A percentile compares a stretch with the other conserved stretches of the same genome.
These are phyloP conservation scores for Monosporozyma unispora DNA, from an alignment of 805 yeast genomes.

Conservation along the genomic window DNA sequence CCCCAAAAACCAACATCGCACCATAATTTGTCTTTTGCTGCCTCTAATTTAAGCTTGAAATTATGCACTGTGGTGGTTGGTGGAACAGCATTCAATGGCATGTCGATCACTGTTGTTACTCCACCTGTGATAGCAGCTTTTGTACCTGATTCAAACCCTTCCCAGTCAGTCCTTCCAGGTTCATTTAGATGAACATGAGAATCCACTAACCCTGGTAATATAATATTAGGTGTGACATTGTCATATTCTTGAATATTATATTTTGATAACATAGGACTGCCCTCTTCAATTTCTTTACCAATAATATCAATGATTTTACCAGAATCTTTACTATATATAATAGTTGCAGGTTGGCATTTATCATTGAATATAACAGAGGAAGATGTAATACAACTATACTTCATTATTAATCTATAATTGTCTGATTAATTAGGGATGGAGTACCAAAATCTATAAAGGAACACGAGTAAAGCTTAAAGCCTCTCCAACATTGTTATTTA, in stretches of 20 bases:
- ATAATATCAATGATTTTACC: conserved; percentile 55
- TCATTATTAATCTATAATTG: conserved; percentile 7
- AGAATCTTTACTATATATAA: conserved; percentile 46
- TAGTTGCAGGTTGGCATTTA: conserved; percentile 47
- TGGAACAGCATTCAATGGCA: conserved; percentile 94
- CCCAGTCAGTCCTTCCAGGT: conserved; percentile 99
- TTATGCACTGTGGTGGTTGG: conserved; percentile 84
- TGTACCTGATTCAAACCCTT: conserved; percentile 95
- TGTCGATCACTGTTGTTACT: conserved; percentile 89
- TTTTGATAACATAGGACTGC: conserved; percentile 24
- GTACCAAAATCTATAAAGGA: no score
- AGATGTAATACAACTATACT: conserved; percentile 47
- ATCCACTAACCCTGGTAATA: conserved; percentile 88
- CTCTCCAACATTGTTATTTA: no score
- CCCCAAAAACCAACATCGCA: conserved; percentile 97
- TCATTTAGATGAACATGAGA: conserved; percentile 92
- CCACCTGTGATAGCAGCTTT: conserved; percentile 94
- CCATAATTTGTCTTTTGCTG: conserved; percentile 79
- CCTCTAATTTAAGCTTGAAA: conserved; percentile 62
- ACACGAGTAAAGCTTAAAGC: no score
- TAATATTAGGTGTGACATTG: conserved; percentile 51
- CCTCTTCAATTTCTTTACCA: conserved; percentile 28
- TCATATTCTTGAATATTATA: conserved; percentile 41
- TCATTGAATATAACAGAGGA: conserved; percentile 45
- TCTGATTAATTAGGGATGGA: no score